Conservation (phyloP, 2,329 filamentous ascomycete genomes). For the Acrodontium crateriforme region DNA sequence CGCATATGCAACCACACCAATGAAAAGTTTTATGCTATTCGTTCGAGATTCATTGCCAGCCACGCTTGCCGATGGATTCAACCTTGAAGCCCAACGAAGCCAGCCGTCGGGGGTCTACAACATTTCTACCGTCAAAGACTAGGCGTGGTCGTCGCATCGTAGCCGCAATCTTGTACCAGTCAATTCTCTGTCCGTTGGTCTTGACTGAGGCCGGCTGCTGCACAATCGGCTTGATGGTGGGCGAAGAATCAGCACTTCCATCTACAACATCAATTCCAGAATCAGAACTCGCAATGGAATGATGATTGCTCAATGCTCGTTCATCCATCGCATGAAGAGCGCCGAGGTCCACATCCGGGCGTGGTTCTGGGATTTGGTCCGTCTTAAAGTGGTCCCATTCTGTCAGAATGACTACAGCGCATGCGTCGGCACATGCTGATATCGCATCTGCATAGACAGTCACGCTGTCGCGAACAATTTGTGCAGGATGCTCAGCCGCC, state of each 20-base stretch:
- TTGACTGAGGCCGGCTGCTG: constrained; percentile 8
- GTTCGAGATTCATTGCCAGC: constrained; percentile 3
- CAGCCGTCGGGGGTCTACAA: constrained; percentile 21
- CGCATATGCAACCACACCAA: too few relatives aligned
- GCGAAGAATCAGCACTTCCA: neutral
- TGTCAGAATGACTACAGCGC: constrained; percentile 21
- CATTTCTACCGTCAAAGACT: constrained; percentile 24
- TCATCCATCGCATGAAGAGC: constrained; percentile 1
- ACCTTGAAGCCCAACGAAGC: constrained; percentile 23
- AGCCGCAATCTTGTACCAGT: constrained; percentile 20
- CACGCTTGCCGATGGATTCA: constrained; percentile 21
- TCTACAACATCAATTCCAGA: neutral
- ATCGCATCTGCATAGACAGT: constrained; percentile 18
- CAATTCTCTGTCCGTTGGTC: constrained; percentile 16
- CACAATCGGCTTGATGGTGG: constrained; percentile 1
- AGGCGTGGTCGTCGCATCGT: constrained; percentile 22
- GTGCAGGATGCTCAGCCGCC: constrained; percentile 9
- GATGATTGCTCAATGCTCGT: neutral
- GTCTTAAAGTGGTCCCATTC: constrained; percentile 25
- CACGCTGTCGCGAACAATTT: constrained; percentile 16
- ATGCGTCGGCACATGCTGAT: constrained; percentile 20
- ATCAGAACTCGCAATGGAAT: too few relatives aligned
- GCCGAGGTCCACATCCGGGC: neutral
- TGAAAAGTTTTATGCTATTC: neutral
- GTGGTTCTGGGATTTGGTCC: constrained; percentile 7